Percentiles rank a stretch among this genome's conserved stretches.
Evolutionary conservation across 768 basidiomycete species (phyloP).

Genomic region (Tylopilus rubrobrunneus): DNA sequence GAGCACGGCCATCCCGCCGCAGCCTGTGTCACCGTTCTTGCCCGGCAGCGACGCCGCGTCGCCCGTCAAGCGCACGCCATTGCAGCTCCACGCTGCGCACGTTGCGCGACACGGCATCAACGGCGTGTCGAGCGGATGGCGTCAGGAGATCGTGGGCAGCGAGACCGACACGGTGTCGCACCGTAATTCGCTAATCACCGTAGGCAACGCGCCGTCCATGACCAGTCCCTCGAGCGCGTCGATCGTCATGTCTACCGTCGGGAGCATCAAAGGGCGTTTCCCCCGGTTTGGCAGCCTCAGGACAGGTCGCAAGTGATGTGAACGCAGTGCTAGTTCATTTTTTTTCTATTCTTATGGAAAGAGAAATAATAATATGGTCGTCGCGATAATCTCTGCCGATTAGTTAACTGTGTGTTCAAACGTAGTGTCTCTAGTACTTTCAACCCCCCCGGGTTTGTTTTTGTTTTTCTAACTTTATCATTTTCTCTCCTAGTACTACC

Average conservation of each 20-base stretch:
- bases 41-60: conserved; percentile 16
- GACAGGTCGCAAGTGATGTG: conserved; percentile 36
- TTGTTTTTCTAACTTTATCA: not conserved
- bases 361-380: not conserved
- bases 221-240: conserved; percentile 48
- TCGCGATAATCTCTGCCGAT: not conserved
- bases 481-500: not conserved
- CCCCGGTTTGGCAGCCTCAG: conserved; percentile 76
- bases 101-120: conserved; percentile 80
- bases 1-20: conserved; percentile 43
- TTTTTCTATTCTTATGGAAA: not conserved
- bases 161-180: conserved; percentile 51
- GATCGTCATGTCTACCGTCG: conserved; percentile 59
- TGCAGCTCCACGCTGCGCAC: conserved; percentile 78
- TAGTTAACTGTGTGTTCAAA: not conserved
- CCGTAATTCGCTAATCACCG: conserved; percentile 73
- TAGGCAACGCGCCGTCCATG: conserved; percentile 45
- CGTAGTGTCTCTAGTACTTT: conserved; percentile 5
- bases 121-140: conserved; percentile 75
- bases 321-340: not conserved
- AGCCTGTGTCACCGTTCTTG: conserved; percentile 38
- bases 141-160: conserved; percentile 43
- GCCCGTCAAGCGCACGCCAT: conserved; percentile 59
- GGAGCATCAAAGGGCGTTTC: conserved; percentile 68
- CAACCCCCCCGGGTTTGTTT: no score